Evolutionary conservation across 148 eudicot genomes (phyloP).

Genomic region (Arbutus unedo): DNA sequence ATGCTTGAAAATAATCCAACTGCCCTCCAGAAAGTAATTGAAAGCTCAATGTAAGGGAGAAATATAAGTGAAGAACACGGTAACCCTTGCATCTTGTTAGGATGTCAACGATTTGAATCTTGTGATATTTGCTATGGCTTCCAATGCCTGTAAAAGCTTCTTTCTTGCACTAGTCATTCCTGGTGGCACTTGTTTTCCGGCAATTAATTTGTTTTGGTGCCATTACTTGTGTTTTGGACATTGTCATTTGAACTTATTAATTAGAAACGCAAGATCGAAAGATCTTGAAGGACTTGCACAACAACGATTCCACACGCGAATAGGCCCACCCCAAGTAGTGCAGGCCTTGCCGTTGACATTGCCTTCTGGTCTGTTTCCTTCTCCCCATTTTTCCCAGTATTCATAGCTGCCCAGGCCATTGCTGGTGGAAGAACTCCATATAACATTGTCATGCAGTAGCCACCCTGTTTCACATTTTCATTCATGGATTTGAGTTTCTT

Average conservation of each 20-base stretch:
- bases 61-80: background rate
- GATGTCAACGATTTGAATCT: no score
- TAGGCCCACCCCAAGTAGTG: slow-evolving; percentile 43
- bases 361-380: slow-evolving; percentile 14
- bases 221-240: background rate
- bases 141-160: background rate
- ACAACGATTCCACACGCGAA: slow-evolving; percentile 44
- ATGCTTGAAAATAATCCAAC: no score
- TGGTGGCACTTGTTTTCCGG: background rate
- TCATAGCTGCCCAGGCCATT: slow-evolving; percentile 56
- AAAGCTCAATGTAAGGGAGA: background rate
- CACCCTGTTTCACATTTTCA: slow-evolving; percentile 41
- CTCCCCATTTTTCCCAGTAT: slow-evolving; percentile 13
- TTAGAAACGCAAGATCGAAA: slow-evolving; percentile 33
- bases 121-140: background rate
- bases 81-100: background rate
- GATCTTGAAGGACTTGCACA: slow-evolving; percentile 52
- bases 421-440: slow-evolving; percentile 73
- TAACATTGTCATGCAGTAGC: slow-evolving; percentile 60
- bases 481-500: no score
- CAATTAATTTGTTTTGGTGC: background rate
- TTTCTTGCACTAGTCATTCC: background rate
- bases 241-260: background rate
- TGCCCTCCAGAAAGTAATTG: no score
- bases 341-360: slow-evolving; percentile 34